phyloP scores from a whole-genome alignment of 352 stramenopile species.

The Phytophthora kernoviae region DNA sequence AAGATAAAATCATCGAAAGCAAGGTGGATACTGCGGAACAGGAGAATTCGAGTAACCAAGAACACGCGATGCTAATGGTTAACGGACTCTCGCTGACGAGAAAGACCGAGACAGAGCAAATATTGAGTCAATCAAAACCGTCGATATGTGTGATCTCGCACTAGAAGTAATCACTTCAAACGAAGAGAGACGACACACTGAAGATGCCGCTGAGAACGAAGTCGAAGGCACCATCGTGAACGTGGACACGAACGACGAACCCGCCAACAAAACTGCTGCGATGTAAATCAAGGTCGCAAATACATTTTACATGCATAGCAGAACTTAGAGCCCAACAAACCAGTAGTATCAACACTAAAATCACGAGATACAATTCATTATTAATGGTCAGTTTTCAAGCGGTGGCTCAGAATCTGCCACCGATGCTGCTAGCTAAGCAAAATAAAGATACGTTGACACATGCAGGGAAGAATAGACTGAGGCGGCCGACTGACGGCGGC shows the following conservation, averaged over 20 bases:
- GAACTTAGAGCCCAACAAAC: background rate
- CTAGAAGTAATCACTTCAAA: conserved; percentile 1
- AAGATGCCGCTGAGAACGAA: background rate
- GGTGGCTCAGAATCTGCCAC: conserved; percentile 24
- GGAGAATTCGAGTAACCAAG: background rate
- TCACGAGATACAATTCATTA: conserved; percentile 20
- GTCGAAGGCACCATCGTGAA: background rate
- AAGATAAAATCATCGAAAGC: conserved; percentile 8
- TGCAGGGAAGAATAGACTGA: conserved; percentile 23
- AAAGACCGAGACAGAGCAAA: background rate
- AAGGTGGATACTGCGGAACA: conserved; percentile 4
- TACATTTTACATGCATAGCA: background rate
- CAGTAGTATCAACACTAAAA: conserved; percentile 13
- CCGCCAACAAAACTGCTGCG: background rate
- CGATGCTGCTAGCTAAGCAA: conserved; percentile 12
- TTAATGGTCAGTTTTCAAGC: conserved; percentile 32
- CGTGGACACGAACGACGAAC: too few relatives aligned
- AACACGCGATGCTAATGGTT: background rate
- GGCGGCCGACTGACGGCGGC: conserved; percentile 38
- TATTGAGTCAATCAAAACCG: too few relatives aligned
- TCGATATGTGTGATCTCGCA: background rate
- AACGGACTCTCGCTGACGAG: background rate
- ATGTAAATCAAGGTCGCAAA: background rate
- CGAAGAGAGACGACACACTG: conserved; percentile 3
- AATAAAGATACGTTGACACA: conserved; percentile 29